These are phyloP conservation scores for Cyberlindnera samutprakarnensis DNA, from an alignment of 805 yeast species.

Conservation along the genomic window DNA sequence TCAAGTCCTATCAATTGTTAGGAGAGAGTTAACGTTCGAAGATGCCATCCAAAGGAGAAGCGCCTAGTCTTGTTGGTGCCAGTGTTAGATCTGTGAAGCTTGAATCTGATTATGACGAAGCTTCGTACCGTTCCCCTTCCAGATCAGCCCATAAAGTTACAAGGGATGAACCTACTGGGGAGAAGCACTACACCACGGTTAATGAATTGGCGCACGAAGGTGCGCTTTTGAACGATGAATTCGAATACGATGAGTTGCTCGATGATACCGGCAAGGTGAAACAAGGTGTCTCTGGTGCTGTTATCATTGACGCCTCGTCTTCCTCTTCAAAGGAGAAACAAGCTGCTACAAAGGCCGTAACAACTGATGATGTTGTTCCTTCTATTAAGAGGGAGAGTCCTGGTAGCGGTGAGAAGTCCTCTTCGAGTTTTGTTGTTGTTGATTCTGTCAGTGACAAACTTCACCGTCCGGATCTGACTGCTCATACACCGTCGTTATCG, in stretches of 20 bases:
- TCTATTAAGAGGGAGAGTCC: neutral
- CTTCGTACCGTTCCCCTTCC: slow-evolving; percentile 12
- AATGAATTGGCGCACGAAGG: slow-evolving; percentile 36
- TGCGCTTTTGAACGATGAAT: slow-evolving; percentile 49
- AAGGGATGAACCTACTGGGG: slow-evolving; percentile 3
- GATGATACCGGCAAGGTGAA: slow-evolving; percentile 49
- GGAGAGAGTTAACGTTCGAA: neutral
- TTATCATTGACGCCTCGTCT: no score
- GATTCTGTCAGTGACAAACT: slow-evolving; percentile 10
- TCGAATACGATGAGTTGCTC: slow-evolving; percentile 42
- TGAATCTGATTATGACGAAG: slow-evolving; percentile 8
- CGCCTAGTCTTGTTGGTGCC: slow-evolving; percentile 20
- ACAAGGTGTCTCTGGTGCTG: slow-evolving; percentile 10
- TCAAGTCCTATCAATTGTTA: no score
- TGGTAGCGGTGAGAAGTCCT: slow-evolving; percentile 11
- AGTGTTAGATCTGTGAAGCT: slow-evolving; percentile 17
- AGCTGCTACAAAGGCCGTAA: neutral
- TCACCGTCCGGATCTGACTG: neutral
- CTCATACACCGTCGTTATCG: neutral
- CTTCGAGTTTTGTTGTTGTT: slow-evolving; percentile 19
- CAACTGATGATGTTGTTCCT: neutral
- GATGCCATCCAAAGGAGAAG: slow-evolving; percentile 7
- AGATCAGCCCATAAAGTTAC: slow-evolving; percentile 4
- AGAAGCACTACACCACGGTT: slow-evolving; percentile 21
- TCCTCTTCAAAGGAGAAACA: no score